phyloP scores from a whole-genome alignment of 768 basidiomycete genomes.

The Termitomyces sp. region DNA sequence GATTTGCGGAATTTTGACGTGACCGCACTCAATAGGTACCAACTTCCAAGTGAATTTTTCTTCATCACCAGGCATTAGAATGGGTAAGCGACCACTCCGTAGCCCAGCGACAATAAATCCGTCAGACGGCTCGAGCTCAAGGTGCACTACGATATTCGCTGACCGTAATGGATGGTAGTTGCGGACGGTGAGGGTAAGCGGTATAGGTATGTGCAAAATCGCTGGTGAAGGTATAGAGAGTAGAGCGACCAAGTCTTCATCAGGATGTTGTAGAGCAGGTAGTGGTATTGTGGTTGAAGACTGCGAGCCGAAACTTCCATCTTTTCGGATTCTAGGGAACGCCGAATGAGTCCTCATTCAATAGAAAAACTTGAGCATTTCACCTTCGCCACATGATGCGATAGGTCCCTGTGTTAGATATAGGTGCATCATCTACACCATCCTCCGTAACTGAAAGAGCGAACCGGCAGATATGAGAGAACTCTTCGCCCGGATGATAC shows the following conservation, averaged over 20 bases:
- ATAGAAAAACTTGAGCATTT: conserved; percentile 3
- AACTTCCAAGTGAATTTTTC: conserved; percentile 61
- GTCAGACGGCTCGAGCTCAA: conserved; percentile 64
- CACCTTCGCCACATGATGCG: conserved; percentile 64
- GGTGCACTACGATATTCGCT: conserved; percentile 62
- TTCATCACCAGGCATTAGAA: conserved; percentile 71
- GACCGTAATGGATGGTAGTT: conserved; percentile 60
- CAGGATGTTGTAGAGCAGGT: conserved; percentile 57
- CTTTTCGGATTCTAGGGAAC: conserved; percentile 35
- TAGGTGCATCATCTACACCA: conserved; percentile 21
- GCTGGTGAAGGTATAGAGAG: conserved; percentile 58
- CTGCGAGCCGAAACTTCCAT: conserved; percentile 36
- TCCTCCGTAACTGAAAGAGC: conserved; percentile 38
- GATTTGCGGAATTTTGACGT: conserved; percentile 55
- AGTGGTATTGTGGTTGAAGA: conserved; percentile 49
- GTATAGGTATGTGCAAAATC: conserved; percentile 54
- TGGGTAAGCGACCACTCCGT: conserved; percentile 57
- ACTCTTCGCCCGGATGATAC: conserved; percentile 59
- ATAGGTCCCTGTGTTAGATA: conserved; percentile 54
- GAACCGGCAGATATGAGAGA: conserved; percentile 51
- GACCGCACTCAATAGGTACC: conserved; percentile 71
- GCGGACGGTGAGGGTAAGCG: conserved; percentile 54
- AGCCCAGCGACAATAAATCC: conserved; percentile 81
- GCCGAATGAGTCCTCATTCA: not conserved
- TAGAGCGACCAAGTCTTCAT: conserved; percentile 59